Percentiles rank a stretch among this genome's conserved stretches.
Evolutionary conservation across 257 asterid species (phyloP).

Genomic region (Verbascum thapsus): DNA sequence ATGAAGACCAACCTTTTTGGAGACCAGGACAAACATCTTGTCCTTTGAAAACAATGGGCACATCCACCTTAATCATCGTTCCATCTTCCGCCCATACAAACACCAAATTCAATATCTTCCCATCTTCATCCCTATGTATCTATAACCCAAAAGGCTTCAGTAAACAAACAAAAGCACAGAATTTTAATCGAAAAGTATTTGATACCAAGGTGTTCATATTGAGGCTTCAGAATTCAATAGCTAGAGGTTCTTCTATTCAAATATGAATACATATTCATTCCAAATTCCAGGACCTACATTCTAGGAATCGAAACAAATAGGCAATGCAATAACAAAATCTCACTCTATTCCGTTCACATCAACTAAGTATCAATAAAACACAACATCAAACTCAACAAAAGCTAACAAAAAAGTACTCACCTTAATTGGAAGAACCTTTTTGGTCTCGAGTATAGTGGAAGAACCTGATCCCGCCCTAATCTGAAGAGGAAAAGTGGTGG

Average conservation of each 20-base stretch:
- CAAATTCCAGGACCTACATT: conserved; percentile 2
- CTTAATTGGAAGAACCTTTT: conserved; percentile 87
- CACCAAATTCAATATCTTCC: conserved; percentile 83
- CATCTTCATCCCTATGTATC: conserved; percentile 78
- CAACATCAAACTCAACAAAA: neutral
- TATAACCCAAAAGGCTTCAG: conserved; percentile 28
- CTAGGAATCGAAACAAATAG: conserved; percentile 5
- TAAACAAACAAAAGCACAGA: conserved; percentile 17
- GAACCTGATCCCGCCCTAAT: conserved; percentile 93
- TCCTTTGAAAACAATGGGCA: conserved; percentile 82
- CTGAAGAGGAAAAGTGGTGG: conserved; percentile 87
- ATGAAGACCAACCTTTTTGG: conserved; percentile 67
- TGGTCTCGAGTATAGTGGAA: conserved; percentile 60
- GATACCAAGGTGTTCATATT: neutral
- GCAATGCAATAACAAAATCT: neutral
- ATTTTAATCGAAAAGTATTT: neutral
- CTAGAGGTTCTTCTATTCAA: neutral
- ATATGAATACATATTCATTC: neutral
- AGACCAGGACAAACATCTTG: conserved; percentile 86
- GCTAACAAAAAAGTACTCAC: conserved; percentile 35
- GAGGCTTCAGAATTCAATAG: neutral
- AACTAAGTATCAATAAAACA: neutral
- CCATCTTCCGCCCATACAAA: conserved; percentile 98
- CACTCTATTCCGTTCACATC: neutral
- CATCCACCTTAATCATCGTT: conserved; percentile 68